These are phyloP conservation scores for Entomortierella parvispora DNA, from an alignment of 192 early-diverging fungal species.

Conservation along the genomic window DNA sequence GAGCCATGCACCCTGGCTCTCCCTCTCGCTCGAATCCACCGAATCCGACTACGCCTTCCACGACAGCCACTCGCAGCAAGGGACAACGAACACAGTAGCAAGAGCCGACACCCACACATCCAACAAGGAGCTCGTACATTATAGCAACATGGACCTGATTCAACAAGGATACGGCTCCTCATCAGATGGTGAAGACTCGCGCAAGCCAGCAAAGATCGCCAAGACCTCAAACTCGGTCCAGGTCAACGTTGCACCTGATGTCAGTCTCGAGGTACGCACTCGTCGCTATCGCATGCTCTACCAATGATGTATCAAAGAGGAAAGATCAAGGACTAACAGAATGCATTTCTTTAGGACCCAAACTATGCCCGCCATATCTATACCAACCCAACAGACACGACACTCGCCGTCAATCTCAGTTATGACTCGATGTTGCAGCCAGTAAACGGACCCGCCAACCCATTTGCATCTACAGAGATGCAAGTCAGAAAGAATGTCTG, in stretches of 20 bases:
- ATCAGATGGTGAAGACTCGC: slow-evolving; percentile 40
- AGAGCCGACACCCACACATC: no score
- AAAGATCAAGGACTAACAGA: neutral
- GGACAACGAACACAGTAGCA: no score
- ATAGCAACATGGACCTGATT: slow-evolving; percentile 54
- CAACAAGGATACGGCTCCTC: slow-evolving; percentile 48
- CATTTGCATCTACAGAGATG: slow-evolving; percentile 53
- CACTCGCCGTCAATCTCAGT: slow-evolving; percentile 64
- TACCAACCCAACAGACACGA: slow-evolving; percentile 65
- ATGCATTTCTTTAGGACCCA: slow-evolving; percentile 39
- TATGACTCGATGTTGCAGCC: slow-evolving; percentile 67
- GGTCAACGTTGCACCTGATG: slow-evolving; percentile 63
- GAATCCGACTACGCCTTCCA: no score
- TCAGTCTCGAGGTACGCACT: slow-evolving; percentile 59
- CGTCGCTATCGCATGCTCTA: neutral
- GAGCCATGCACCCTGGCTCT: no score
- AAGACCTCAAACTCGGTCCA: slow-evolving; percentile 10
- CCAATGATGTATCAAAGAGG: neutral
- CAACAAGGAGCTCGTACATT: no score
- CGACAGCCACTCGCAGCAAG: no score
- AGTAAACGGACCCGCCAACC: slow-evolving; percentile 64
- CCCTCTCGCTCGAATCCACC: no score
- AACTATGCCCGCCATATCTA: slow-evolving; percentile 54
- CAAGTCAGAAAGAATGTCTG: slow-evolving; percentile 62
- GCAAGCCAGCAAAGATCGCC: slow-evolving; percentile 29